Conservation (phyloP, 2,329 filamentous ascomycete genomes). For the Annulohypoxylon truncatum region DNA sequence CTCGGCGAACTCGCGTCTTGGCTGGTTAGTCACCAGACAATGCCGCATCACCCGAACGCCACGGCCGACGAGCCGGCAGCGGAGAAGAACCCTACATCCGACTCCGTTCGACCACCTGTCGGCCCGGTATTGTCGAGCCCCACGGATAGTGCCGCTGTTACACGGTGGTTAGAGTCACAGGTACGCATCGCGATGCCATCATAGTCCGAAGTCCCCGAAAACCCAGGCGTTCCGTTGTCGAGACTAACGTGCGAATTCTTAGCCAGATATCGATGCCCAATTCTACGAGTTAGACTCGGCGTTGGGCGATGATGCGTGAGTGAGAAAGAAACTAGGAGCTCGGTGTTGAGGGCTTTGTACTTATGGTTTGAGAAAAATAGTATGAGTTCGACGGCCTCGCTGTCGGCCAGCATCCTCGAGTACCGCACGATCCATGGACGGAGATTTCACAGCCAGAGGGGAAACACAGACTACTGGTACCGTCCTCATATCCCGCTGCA, state of each 20-base stretch:
- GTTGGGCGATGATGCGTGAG: slow-evolving; percentile 33
- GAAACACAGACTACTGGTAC: slow-evolving; percentile 35
- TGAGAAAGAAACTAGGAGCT: neutral
- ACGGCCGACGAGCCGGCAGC: slow-evolving; percentile 10
- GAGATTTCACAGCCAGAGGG: slow-evolving; percentile 26
- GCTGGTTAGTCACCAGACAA: slow-evolving; percentile 5
- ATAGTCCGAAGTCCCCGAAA: neutral
- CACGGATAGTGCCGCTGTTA: neutral
- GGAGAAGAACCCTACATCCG: slow-evolving; percentile 10
- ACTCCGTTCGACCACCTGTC: slow-evolving; percentile 4
- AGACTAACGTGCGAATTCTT: slow-evolving; percentile 1
- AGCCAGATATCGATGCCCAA: slow-evolving; percentile 17
- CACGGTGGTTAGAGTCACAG: slow-evolving; percentile 19
- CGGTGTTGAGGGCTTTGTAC: neutral
- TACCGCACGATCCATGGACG: slow-evolving; percentile 39
- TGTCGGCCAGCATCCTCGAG: slow-evolving; percentile 29
- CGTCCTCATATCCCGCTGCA: neutral
- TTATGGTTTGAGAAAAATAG: neutral
- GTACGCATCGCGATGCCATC: slow-evolving; percentile 10
- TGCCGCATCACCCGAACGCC: slow-evolving; percentile 15
- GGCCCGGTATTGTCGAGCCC: slow-evolving; percentile 5
- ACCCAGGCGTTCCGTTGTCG: neutral
- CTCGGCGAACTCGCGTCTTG: slow-evolving; percentile 1
- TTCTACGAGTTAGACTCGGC: slow-evolving; percentile 30
- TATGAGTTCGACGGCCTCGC: slow-evolving; percentile 26